Conservation (phyloP, 768 basidiomycete species). For the Tephrocybe sp. region DNA sequence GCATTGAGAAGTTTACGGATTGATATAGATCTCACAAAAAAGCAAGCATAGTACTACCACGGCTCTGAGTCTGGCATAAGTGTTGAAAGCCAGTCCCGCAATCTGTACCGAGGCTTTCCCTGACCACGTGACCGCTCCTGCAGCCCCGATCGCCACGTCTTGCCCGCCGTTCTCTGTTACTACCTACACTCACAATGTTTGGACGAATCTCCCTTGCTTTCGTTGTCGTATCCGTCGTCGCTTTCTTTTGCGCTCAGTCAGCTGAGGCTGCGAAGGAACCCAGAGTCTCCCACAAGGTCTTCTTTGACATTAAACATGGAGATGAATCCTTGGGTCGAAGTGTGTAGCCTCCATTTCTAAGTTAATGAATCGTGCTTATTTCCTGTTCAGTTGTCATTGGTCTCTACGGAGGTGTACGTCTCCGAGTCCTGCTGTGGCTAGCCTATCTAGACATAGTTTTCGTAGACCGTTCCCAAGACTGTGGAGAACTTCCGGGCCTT, state of each 20-base stretch:
- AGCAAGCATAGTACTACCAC: not conserved
- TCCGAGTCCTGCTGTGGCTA: conserved; percentile 1
- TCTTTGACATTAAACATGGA: conserved; percentile 94
- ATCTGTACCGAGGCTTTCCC: too few relatives aligned
- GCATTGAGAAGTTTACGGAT: too few relatives aligned
- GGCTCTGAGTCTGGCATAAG: too few relatives aligned
- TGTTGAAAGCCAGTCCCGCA: too few relatives aligned
- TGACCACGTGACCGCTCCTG: conserved; percentile 10
- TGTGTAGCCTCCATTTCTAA: conserved; percentile 31
- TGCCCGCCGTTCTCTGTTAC: not conserved
- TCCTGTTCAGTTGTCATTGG: conserved; percentile 69
- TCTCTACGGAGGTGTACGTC: conserved; percentile 81
- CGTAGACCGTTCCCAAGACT: conserved; percentile 91
- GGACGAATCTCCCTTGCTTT: conserved; percentile 62
- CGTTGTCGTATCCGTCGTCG: conserved; percentile 60
- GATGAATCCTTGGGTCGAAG: conserved; percentile 82
- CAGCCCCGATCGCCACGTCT: conserved; percentile 17
- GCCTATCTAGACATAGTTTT: not conserved
- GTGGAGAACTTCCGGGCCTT: conserved; percentile 97
- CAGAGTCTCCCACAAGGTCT: conserved; percentile 89
- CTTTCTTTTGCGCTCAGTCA: conserved; percentile 69
- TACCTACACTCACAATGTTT: conserved; percentile 46
- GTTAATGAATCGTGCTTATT: conserved; percentile 11
- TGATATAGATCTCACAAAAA: too few relatives aligned
- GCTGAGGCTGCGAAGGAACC: conserved; percentile 86